phyloP scores from a whole-genome alignment of 257 asterid species.

The Dorcoceras hygrometricum region DNA sequence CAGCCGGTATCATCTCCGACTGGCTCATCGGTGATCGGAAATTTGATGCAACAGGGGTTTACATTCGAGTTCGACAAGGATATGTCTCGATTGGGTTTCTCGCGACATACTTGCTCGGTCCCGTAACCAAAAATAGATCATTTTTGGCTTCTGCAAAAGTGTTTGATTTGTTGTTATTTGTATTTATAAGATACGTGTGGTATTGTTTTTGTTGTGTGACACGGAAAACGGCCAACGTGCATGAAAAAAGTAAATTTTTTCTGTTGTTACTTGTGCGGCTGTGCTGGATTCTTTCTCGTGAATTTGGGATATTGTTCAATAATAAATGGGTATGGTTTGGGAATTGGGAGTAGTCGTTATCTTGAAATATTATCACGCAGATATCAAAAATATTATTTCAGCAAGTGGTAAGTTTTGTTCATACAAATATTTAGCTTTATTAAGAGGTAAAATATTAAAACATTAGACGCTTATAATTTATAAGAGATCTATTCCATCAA shows the following conservation, averaged over 20 bases:
- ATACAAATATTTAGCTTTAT: too few species aligned
- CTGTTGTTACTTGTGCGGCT: constrained; percentile 34
- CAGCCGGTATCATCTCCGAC: constrained; percentile 45
- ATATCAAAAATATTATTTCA: too few species aligned
- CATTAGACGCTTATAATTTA: too few species aligned
- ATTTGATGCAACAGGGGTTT: constrained; percentile 83
- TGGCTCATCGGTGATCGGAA: constrained; percentile 70
- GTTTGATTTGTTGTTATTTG: neutral
- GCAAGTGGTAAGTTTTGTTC: too few species aligned
- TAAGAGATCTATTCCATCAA: too few species aligned
- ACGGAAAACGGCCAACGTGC: constrained; percentile 33
- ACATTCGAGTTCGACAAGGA: constrained; percentile 64
- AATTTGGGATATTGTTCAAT: constrained; percentile 36
- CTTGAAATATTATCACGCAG: too few species aligned
- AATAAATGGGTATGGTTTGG: constrained; percentile 1
- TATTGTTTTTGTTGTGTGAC: constrained; percentile 25
- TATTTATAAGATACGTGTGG: constrained; percentile 9
- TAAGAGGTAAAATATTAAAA: too few species aligned
- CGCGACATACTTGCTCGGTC: constrained; percentile 53
- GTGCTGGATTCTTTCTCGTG: constrained; percentile 48
- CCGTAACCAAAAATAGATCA: constrained; percentile 28
- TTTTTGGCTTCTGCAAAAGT: neutral
- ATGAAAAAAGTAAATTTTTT: constrained; percentile 27
- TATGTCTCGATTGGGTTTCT: constrained; percentile 51
- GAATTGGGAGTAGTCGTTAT: neutral